Conservation (phyloP, 2,329 filamentous ascomycete species). For the Monosporascus sp. region DNA sequence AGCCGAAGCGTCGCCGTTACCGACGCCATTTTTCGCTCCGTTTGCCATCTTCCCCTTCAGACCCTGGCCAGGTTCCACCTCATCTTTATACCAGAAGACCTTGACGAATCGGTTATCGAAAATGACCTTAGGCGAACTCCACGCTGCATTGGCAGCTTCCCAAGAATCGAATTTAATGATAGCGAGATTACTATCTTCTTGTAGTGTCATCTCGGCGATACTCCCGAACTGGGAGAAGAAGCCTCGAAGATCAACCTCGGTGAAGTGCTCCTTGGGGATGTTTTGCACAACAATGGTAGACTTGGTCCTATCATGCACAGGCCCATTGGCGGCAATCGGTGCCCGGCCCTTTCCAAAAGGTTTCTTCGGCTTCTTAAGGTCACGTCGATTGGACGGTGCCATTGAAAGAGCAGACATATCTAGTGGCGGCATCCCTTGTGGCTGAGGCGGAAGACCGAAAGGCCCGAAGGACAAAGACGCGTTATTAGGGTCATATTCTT, state of each 20-base stretch:
- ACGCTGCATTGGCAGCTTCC: constrained; percentile 63
- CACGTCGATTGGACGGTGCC: constrained; percentile 18
- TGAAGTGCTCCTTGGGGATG: constrained; percentile 67
- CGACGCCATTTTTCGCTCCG: constrained; percentile 22
- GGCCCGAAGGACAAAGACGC: constrained; percentile 29
- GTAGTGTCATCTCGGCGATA: constrained; percentile 59
- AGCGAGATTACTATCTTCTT: constrained; percentile 61
- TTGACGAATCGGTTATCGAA: constrained; percentile 86
- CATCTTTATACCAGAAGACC: constrained; percentile 69
- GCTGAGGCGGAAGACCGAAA: constrained; percentile 9
- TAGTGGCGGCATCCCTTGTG: constrained; percentile 8
- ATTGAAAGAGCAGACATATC: constrained; percentile 11
- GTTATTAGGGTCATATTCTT: constrained; percentile 57
- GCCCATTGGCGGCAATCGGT: constrained; percentile 59
- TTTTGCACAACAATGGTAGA: constrained; percentile 71
- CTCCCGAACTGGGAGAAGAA: constrained; percentile 72
- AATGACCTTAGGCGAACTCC: constrained; percentile 71
- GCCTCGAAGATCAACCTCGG: constrained; percentile 56
- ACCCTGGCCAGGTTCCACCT: constrained; percentile 25
- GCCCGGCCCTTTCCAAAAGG: constrained; percentile 38
- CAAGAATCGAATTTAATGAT: constrained; percentile 65
- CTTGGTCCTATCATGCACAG: constrained; percentile 56
- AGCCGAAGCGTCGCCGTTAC: constrained; percentile 14
- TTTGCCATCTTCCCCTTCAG: constrained; percentile 23
- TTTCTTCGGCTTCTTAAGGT: constrained; percentile 30